Percentiles rank a stretch among this genome's conserved stretches.
Conservation (phyloP, 257 asterid species). For the Solanum okadae region DNA sequence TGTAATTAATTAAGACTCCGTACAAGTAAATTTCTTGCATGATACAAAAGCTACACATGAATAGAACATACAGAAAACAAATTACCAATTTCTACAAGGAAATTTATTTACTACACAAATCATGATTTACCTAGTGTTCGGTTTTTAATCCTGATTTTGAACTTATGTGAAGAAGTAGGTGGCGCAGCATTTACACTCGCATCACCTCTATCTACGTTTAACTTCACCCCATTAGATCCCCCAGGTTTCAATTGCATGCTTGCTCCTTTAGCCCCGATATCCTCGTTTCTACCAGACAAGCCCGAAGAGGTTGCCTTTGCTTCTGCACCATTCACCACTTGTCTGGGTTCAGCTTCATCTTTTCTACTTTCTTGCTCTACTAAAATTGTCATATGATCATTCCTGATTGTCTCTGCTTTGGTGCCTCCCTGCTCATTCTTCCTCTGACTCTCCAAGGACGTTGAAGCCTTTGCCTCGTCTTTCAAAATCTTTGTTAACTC, state of each 20-base stretch:
- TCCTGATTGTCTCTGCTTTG: not conserved
- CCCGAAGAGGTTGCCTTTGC: slow-evolving; percentile 16
- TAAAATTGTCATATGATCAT: slow-evolving; percentile 6
- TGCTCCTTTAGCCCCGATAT: slow-evolving; percentile 8
- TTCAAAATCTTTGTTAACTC: slow-evolving; percentile 59
- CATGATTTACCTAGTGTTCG: slow-evolving; percentile 46
- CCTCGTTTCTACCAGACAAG: slow-evolving; percentile 1
- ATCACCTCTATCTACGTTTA: slow-evolving; percentile 24
- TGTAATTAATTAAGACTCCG: not conserved
- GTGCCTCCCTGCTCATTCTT: not conserved
- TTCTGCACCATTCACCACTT: slow-evolving; percentile 6
- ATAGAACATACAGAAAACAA: not conserved
- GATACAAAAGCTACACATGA: not conserved
- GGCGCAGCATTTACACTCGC: slow-evolving; percentile 24
- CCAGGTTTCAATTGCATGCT: slow-evolving; percentile 12
- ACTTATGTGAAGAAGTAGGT: slow-evolving; percentile 42
- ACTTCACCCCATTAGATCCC: slow-evolving; percentile 28
- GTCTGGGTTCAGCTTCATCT: slow-evolving; percentile 14
- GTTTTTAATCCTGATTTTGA: slow-evolving; percentile 71
- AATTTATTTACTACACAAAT: slow-evolving; percentile 5
- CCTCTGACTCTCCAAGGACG: slow-evolving; percentile 2
- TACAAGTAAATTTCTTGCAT: not conserved
- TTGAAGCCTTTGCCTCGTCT: slow-evolving; percentile 23
- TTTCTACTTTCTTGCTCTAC: slow-evolving; percentile 6
- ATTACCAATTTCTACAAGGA: not conserved